Evolutionary conservation across 345 rosid species (phyloP).

Genomic region (Erodium maritimum): DNA sequence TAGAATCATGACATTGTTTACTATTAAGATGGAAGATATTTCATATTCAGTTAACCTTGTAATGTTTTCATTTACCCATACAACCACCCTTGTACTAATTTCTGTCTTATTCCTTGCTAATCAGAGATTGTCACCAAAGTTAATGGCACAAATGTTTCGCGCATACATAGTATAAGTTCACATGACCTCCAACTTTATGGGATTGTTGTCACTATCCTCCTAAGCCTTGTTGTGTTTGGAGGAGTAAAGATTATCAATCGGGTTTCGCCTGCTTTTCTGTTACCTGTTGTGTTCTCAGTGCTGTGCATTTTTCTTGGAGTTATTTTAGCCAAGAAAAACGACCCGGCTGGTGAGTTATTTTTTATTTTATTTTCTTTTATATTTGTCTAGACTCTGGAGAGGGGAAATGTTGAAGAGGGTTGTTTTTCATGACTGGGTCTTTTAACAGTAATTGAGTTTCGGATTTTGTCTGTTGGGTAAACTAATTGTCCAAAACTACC

Average conservation of each 20-base stretch:
- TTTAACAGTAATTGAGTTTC: neutral
- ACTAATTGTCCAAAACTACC: no score
- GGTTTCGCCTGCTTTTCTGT: constrained; percentile 95
- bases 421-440: neutral
- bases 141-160: constrained; percentile 49
- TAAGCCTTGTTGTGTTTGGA: constrained; percentile 96
- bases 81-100: neutral
- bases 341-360: constrained; percentile 57
- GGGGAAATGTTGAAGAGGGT: neutral
- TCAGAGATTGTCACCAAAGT: constrained; percentile 69
- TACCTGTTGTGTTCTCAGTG: constrained; percentile 81
- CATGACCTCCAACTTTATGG: constrained; percentile 97
- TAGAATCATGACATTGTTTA: neutral
- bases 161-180: constrained; percentile 62
- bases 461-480: neutral
- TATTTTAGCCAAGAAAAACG: constrained; percentile 49
- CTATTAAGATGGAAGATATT: neutral
- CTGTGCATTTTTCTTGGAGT: constrained; percentile 86
- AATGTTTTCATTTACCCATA: neutral
- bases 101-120: constrained; percentile 5
- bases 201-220: constrained; percentile 70
- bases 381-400: neutral
- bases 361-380: neutral
- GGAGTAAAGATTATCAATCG: constrained; percentile 98
- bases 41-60: constrained; percentile 2